phyloP scores from a whole-genome alignment of 208 protist species.

The Crithidia acanthocephali region DNA sequence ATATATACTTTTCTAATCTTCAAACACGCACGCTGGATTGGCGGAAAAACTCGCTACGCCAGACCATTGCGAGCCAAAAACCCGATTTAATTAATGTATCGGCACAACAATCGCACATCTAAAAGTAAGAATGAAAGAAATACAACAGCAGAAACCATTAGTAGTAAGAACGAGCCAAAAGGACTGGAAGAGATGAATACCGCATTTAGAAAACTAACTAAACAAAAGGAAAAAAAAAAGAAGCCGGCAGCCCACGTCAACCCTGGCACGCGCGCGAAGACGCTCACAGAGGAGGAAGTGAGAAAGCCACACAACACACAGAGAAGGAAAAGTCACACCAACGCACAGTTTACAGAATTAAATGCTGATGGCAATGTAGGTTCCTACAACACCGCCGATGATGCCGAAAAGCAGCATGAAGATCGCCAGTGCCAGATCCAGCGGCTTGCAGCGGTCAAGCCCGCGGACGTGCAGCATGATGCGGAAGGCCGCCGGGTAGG shows the following conservation, averaged over 20 bases:
- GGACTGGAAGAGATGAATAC: not conserved
- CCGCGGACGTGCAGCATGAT: constrained; percentile 48
- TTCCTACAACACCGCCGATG: constrained; percentile 54
- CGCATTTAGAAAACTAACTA: not conserved
- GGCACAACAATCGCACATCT: constrained; percentile 5
- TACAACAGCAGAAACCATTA: not conserved
- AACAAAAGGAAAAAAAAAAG: constrained; percentile 14
- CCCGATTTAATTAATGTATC: constrained; percentile 8
- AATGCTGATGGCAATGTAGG: constrained; percentile 43
- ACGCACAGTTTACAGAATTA: constrained; percentile 1
- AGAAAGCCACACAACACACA: not conserved
- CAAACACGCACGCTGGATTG: too few species aligned
- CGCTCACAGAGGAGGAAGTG: not conserved
- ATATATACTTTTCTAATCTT: too few species aligned
- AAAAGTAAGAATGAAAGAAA: not conserved
- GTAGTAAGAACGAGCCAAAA: not conserved
- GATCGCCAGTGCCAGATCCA: constrained; percentile 34
- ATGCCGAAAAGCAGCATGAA: constrained; percentile 69
- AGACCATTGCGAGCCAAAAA: not conserved
- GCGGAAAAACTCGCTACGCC: not conserved
- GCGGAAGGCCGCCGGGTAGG: constrained; percentile 66
- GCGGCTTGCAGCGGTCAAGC: constrained; percentile 36
- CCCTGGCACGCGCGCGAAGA: not conserved
- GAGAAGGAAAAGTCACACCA: not conserved
- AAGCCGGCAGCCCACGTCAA: not conserved